These are phyloP conservation scores for Hydrangea macrophylla DNA, from an alignment of 148 eudicot genomes.

Conservation along the genomic window DNA sequence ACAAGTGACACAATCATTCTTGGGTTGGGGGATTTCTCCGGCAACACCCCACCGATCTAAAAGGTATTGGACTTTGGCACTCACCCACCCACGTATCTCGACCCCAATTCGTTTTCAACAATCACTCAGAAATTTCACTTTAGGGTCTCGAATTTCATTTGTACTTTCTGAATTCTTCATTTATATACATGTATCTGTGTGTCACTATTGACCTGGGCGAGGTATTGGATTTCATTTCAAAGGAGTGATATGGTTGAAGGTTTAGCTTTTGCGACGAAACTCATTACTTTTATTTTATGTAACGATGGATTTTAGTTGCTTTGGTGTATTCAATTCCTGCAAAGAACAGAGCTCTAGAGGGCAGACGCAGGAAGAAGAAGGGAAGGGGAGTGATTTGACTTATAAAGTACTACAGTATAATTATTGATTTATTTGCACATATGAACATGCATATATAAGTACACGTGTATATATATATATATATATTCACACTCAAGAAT, in stretches of 20 bases:
- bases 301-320: slow-evolving; percentile 14
- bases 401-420: too few species aligned
- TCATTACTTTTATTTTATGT: neutral
- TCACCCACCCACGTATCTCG: neutral
- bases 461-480: too few species aligned
- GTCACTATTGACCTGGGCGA: neutral
- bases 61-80: neutral
- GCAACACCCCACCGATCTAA: too few species aligned
- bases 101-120: neutral
- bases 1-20: neutral
- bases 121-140: neutral
- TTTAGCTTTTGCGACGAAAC: neutral
- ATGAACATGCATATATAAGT: too few species aligned
- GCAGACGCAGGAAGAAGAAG: slow-evolving; percentile 16
- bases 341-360: slow-evolving; percentile 1
- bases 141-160: neutral
- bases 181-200: neutral
- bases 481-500: too few species aligned
- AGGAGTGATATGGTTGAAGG: neutral
- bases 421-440: too few species aligned
- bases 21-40: neutral
- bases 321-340: slow-evolving; percentile 9
- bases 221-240: neutral
- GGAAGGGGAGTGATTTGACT: too few species aligned
- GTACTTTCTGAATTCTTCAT: neutral